phyloP scores from a whole-genome alignment of 2,329 filamentous ascomycete genomes.

The Gremmenia infestans region DNA sequence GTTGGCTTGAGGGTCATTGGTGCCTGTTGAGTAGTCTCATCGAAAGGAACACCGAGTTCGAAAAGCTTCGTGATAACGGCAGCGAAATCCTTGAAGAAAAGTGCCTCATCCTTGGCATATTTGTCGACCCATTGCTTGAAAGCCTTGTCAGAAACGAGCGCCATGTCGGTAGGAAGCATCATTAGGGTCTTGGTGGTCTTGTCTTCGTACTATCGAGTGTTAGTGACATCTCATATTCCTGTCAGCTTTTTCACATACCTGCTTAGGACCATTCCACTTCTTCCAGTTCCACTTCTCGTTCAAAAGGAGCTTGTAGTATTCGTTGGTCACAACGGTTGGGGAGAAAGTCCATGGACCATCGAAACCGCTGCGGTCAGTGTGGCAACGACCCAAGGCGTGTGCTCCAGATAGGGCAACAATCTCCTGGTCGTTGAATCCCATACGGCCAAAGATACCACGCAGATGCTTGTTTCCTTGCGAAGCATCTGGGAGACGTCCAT shows the following conservation, averaged over 20 bases:
- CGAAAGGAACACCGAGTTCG: constrained; percentile 90
- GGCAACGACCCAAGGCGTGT: constrained; percentile 83
- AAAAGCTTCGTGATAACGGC: constrained; percentile 77
- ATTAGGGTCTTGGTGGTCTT: constrained; percentile 82
- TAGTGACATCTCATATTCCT: background rate
- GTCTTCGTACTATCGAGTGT: constrained; percentile 66
- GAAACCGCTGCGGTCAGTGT: constrained; percentile 82
- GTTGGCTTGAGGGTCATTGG: constrained; percentile 60
- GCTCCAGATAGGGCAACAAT: constrained; percentile 87
- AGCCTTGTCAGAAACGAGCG: constrained; percentile 79
- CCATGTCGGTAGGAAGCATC: constrained; percentile 95
- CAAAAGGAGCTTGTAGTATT: constrained; percentile 83
- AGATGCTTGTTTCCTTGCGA: constrained; percentile 75
- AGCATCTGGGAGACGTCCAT: constrained; percentile 84
- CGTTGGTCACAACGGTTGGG: constrained; percentile 87
- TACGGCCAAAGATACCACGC: constrained; percentile 87
- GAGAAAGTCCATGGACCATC: constrained; percentile 90
- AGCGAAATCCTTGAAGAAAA: constrained; percentile 91
- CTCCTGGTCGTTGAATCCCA: constrained; percentile 97
- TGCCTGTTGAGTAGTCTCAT: constrained; percentile 53
- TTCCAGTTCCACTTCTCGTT: constrained; percentile 89
- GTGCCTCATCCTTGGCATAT: constrained; percentile 86
- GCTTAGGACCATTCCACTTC: constrained; percentile 88
- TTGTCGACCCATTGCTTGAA: constrained; percentile 77
- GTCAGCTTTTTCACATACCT: constrained; percentile 36